These are phyloP conservation scores for Suhomyces canberraensis DNA, from an alignment of 805 yeast species.

Conservation along the genomic window DNA sequence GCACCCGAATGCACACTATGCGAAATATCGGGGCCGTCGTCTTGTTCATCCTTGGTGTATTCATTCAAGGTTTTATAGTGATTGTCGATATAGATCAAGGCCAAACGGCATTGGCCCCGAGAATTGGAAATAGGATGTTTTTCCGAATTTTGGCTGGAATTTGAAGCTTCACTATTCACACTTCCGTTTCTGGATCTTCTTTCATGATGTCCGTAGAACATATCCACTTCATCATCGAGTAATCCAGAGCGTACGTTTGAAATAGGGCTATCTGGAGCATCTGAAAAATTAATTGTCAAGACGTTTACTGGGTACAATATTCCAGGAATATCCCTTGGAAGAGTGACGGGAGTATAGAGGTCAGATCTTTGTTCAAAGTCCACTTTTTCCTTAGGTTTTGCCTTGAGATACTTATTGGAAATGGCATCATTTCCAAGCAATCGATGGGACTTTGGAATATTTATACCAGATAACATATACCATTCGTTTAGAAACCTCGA, in stretches of 20 bases:
- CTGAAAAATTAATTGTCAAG: constrained; percentile 9
- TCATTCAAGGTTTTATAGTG: constrained; percentile 7
- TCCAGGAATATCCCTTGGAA: constrained; percentile 26
- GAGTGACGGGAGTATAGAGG: constrained; percentile 17
- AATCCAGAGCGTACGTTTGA: not conserved
- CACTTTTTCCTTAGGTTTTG: constrained; percentile 3
- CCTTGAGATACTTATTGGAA: constrained; percentile 10
- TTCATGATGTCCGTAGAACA: not conserved
- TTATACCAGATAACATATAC: constrained; percentile 27
- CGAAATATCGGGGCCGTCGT: not conserved
- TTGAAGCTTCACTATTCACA: not conserved
- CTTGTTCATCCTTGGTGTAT: not conserved
- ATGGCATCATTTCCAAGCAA: constrained; percentile 15
- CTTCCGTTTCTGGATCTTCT: not conserved
- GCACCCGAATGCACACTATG: not conserved
- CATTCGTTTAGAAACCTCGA: constrained; percentile 33
- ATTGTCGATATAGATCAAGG: constrained; percentile 8
- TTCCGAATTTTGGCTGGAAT: not conserved
- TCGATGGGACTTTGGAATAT: constrained; percentile 15
- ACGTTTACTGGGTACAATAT: constrained; percentile 26
- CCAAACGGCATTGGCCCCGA: constrained; percentile 5
- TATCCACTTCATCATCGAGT: not conserved
- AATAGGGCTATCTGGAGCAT: not conserved
- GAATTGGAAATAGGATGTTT: not conserved
- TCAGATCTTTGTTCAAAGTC: constrained; percentile 2